Evolutionary conservation across 2,329 filamentous ascomycete species (phyloP).

Genomic region (Exophiala dermatitidis): DNA sequence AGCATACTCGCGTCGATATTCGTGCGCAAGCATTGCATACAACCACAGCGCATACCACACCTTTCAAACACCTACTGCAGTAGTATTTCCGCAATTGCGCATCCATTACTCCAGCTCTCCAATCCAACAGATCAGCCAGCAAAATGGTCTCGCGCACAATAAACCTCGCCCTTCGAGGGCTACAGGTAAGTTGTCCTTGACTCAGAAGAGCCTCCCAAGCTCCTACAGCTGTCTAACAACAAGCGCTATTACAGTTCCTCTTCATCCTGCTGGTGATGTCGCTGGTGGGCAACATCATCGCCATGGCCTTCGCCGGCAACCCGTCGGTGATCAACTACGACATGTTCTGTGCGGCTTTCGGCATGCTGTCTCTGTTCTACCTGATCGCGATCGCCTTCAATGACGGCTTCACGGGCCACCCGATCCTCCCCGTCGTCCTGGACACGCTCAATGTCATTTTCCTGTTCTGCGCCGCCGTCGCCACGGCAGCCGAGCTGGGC

Average conservation of each 20-base stretch:
- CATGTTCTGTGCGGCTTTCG: constrained; percentile 44
- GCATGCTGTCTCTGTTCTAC: constrained; percentile 44
- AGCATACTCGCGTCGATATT: no score
- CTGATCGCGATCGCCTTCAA: constrained; percentile 40
- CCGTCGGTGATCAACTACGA: constrained; percentile 51
- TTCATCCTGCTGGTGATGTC: constrained; percentile 55
- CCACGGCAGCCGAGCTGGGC: constrained; percentile 41
- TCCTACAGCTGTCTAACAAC: constrained; percentile 9
- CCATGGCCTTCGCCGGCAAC: constrained; percentile 46
- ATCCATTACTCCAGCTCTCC: neutral
- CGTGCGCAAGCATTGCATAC: no score
- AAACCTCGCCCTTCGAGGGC: constrained; percentile 36
- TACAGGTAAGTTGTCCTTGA: constrained; percentile 32
- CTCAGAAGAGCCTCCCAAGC: neutral
- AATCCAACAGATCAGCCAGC: constrained; percentile 6
- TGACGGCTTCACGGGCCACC: constrained; percentile 36
- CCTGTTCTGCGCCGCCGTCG: constrained; percentile 43
- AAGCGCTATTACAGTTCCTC: constrained; percentile 43
- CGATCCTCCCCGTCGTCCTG: constrained; percentile 38
- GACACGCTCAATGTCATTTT: constrained; percentile 45
- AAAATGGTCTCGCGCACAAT: constrained; percentile 38
- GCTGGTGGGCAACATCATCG: constrained; percentile 57
- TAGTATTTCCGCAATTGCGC: neutral
- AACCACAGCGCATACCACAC: no score
- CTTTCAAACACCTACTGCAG: no score